Evolutionary conservation across 2,329 filamentous ascomycete genomes (phyloP).

Genomic region (Chaetomium sp.): DNA sequence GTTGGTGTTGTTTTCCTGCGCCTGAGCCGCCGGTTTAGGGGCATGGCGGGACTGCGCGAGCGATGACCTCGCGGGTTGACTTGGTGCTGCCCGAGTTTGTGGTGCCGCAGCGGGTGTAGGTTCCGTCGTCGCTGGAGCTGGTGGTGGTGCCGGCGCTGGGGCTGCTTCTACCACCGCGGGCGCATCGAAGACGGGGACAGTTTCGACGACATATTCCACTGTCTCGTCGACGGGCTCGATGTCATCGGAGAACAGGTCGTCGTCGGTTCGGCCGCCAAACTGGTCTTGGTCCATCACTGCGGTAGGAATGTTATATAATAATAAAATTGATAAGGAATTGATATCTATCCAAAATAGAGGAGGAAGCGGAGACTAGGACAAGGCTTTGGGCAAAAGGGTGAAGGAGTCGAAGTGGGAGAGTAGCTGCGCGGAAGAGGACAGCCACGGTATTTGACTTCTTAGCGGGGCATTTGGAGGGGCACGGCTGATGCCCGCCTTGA

Average conservation of each 20-base stretch:
- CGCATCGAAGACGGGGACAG: neutral
- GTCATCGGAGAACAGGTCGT: slow-evolving; percentile 57
- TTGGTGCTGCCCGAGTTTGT: slow-evolving; percentile 5
- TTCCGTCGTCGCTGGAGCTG: neutral
- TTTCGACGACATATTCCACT: neutral
- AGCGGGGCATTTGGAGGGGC: too few relatives aligned
- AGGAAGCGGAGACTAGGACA: too few relatives aligned
- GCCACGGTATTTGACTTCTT: too few relatives aligned
- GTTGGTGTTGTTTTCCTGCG: slow-evolving; percentile 7
- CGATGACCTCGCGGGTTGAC: slow-evolving; percentile 21
- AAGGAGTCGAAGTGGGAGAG: too few relatives aligned
- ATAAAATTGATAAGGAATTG: neutral
- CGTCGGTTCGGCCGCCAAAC: slow-evolving; percentile 54
- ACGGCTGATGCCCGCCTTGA: too few relatives aligned
- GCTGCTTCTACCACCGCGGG: slow-evolving; percentile 4
- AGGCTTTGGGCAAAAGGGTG: too few relatives aligned
- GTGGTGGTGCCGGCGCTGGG: neutral
- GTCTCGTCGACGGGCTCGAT: slow-evolving; percentile 47
- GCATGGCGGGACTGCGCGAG: slow-evolving; percentile 31
- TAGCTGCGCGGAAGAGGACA: too few relatives aligned
- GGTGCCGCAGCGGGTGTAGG: slow-evolving; percentile 10
- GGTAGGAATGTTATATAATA: neutral
- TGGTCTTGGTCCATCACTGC: slow-evolving; percentile 50
- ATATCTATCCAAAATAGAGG: too few relatives aligned
- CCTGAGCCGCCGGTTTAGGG: slow-evolving; percentile 20